Evolutionary conservation across 2,329 filamentous ascomycete species (phyloP), one percentile per base, ranked within the genome.

Genomic region (Drechslerella dactyloides): DNA sequence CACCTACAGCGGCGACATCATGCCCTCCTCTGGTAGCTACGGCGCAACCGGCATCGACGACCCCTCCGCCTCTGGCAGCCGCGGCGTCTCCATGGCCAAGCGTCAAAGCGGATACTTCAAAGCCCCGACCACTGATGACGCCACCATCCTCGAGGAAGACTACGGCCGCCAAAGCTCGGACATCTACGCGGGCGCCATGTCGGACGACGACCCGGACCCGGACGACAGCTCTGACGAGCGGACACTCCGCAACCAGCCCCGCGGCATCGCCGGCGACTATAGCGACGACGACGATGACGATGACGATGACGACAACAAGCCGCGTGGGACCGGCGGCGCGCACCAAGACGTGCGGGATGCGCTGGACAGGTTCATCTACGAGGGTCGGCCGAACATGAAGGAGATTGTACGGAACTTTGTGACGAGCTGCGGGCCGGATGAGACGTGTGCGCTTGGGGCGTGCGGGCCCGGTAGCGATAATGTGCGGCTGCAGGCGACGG

Each of bases 141-240:
- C 64, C 51, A 65, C 60, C 8, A 72, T 72, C 55, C 60, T 72
- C 11, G 68, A 72, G 61, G 68, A 63, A 56, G 68, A 72, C 50
- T 72, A 72, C 44, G 60, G 46, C 15, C 53, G 55, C 11, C 54
- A 50, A 4, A 58, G 60, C n/a, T 60, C 68, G 1, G 68, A 72
- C 13, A 15, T 72, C 4, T 72, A 56, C 60, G 68, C 68, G 5
- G 68, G 68, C 15, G 60, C 27, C 4, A 33, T 65, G 68, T 65
- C 60, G 0, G 68, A 72, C 23, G 68, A 72, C 17, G 68, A 72
- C 40, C 68, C 60, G 60, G 68, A 72, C 23, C 58, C 59, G 46
- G 68, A 72, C 51, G 66, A 72, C 40, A 30, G n/a, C n/a, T 54
- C 68, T 13, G 68, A 72, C 23, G 68, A 72, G 37, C 60, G 68